Conservation (phyloP, 2,329 filamentous ascomycete genomes). For the Neurospora crassa region DNA sequence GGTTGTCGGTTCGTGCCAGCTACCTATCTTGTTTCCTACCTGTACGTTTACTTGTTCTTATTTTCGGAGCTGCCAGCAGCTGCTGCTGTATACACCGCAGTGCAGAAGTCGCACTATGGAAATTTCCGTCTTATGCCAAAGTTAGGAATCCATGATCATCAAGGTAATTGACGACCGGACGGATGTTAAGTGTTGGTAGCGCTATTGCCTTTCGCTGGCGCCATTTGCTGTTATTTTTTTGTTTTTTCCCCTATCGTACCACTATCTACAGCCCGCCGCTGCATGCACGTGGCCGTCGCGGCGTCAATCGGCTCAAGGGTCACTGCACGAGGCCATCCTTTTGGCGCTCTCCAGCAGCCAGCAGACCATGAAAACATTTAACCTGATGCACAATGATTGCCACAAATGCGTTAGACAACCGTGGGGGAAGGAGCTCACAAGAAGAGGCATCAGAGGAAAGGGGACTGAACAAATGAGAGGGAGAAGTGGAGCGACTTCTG, state of each 20-base stretch:
- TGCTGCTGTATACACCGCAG: background rate
- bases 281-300: background rate
- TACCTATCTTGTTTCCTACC: background rate
- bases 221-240: background rate
- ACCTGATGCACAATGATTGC: background rate
- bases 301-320: background rate
- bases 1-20: background rate
- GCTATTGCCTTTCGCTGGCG: background rate
- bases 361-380: background rate
- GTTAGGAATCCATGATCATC: background rate
- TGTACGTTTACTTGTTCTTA: background rate
- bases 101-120: background rate
- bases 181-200: background rate
- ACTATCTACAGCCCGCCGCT: background rate
- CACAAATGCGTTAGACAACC: background rate
- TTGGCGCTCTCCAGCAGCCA: background rate
- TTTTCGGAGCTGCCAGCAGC: background rate
- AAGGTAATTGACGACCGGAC: background rate
- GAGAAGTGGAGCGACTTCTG: background rate
- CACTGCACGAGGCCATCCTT: background rate
- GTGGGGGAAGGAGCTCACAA: background rate
- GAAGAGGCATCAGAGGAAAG: background rate
- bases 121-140: background rate
- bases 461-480: background rate
- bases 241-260: background rate